Conservation (phyloP, 352 stramenopile genomes). For the Aphanomyces astaci region DNA sequence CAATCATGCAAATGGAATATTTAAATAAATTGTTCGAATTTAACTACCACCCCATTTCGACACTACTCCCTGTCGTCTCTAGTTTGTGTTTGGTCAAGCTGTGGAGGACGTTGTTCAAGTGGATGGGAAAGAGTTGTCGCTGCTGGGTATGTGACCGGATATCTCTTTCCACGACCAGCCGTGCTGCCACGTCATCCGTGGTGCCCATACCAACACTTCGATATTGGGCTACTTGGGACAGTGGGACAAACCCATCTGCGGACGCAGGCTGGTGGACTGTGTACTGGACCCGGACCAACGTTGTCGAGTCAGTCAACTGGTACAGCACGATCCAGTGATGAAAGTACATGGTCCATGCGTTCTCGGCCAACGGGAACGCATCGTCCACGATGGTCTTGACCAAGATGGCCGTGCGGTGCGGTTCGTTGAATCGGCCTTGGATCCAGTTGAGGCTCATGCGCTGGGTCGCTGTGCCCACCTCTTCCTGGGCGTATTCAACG, state of each 20-base stretch:
- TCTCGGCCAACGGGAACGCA: background rate
- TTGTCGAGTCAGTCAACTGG: background rate
- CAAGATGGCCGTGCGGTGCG: background rate
- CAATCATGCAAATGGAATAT: too few species aligned
- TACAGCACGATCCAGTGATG: slow-evolving; percentile 3
- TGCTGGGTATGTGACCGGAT: background rate
- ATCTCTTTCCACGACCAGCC: background rate
- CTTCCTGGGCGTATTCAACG: slow-evolving; percentile 18
- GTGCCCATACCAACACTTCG: background rate
- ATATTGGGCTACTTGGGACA: background rate
- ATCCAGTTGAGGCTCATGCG: background rate
- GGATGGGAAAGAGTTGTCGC: background rate
- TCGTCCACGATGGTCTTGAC: background rate
- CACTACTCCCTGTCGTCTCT: too few species aligned
- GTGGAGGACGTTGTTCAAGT: background rate
- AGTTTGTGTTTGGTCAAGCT: too few species aligned
- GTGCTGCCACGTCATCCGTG: background rate
- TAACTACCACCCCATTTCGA: too few species aligned
- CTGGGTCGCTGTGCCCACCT: background rate
- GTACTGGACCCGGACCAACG: background rate
- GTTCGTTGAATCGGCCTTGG: slow-evolving; percentile 11
- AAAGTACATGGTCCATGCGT: slow-evolving; percentile 1
- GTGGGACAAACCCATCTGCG: background rate
- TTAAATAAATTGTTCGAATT: too few species aligned
- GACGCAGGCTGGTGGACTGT: background rate